Evolutionary conservation across 176 grass and related monocot species (phyloP).

Genomic region (Dendrocalamus sinicus): DNA sequence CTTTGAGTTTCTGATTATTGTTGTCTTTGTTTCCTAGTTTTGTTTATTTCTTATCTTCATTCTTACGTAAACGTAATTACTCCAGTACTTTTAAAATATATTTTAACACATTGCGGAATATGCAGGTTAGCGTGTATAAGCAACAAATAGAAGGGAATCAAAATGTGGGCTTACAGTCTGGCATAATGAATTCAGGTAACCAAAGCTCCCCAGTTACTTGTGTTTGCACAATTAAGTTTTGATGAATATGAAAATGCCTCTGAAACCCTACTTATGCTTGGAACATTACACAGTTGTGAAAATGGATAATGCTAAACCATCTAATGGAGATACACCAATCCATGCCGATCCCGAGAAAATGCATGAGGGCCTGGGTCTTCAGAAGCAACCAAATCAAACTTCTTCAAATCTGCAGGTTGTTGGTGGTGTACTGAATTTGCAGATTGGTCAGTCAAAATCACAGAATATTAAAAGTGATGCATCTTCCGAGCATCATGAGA

Average conservation of each 20-base stretch:
- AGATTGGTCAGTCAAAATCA: slow-evolving; percentile 39
- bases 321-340: slow-evolving; percentile 26
- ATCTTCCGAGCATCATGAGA: slow-evolving; percentile 38
- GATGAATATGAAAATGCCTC: slow-evolving; percentile 1
- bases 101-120: slow-evolving; percentile 23
- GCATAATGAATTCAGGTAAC: slow-evolving; percentile 45
- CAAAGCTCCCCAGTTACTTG: slow-evolving; percentile 30
- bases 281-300: slow-evolving; percentile 54
- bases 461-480: slow-evolving; percentile 43
- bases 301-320: slow-evolving; percentile 43
- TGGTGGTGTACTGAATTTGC: slow-evolving; percentile 45
- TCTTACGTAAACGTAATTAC: slow-evolving; percentile 24
- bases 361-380: slow-evolving; percentile 35
- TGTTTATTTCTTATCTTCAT: slow-evolving; percentile 26
- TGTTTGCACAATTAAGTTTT: slow-evolving; percentile 30
- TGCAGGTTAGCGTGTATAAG: slow-evolving; percentile 59
- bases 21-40: not conserved
- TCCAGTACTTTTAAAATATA: not conserved
- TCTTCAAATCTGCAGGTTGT: slow-evolving; percentile 46
- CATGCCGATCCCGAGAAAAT: slow-evolving; percentile 40
- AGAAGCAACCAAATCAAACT: slow-evolving; percentile 46
- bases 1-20: slow-evolving; percentile 17
- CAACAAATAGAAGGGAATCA: slow-evolving; percentile 48
- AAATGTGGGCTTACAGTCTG: slow-evolving; percentile 40
- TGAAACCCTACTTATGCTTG: slow-evolving; percentile 43